Evolutionary conservation across 1,284 basidiomycete species (phyloP), one percentile per base, ranked within the genome.

Genomic region (Ceratobasidium sp.): DNA sequence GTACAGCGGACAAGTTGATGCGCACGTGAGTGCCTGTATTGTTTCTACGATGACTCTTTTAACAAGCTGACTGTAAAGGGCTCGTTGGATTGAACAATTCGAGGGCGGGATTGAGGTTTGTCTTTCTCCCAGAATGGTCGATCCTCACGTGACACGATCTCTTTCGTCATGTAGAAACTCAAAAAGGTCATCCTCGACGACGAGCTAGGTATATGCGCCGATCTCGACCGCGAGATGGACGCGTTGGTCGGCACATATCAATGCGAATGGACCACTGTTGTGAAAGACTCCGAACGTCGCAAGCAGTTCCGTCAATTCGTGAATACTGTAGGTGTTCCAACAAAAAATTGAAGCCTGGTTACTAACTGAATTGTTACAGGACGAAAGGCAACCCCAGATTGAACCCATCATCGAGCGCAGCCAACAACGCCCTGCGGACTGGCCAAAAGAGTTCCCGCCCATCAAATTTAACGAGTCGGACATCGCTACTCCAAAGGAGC

Each of bases 211-310:
- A 93, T 95, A 80, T 94, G 93, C 82, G 86, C 84, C 17, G 91
- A 93, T 54, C 87, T 94, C 5, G 93, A 94, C 79, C 85, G 85
- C n/a, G 88, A 91, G 64, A 94, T 94, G 92, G 87, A 90, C 57
- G 85, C 86, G 23, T 86, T 94, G 2, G 88, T 94, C 3, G 89
- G 88, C 20, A 91, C 91, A 2, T 94, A 92, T 82, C 87, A 89
- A 79, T 90, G 92, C 82, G 93, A 94, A 83, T 94, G 93, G 93
- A 89, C 88, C 15, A 86, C 85, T 40, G 92, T 92, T 3, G 89
- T 94, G 1, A 85, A 88, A 79, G 88, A 90, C 80, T 90, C 89
- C 0, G 84, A 83, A 9, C 86, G 88, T 54, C 86, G 89, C 75
- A 88, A 88, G 79, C 86, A 88, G 78, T 93, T 93, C 85, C 87